Evolutionary conservation across 2,329 filamentous ascomycete species (phyloP), one percentile per base, ranked within the genome.

Genomic region (Fusarium albidum): DNA sequence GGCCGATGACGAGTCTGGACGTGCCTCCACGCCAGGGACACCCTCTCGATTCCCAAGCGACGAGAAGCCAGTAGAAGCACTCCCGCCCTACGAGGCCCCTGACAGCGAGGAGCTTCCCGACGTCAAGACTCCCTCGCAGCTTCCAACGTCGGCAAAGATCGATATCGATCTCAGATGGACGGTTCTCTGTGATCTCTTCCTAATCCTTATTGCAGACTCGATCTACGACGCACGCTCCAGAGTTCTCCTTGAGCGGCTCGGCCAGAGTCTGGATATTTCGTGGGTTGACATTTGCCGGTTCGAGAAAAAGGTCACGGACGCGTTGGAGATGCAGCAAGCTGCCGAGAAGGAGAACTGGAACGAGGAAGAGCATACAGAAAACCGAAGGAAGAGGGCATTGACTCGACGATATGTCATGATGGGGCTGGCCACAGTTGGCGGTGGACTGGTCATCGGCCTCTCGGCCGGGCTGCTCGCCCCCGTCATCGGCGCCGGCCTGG

Each of bases 101-200:
- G 82, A 86, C 9, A 83, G 83, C 14, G 86, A 90, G 32, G 88
- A 91, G 37, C 79, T 95, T 43, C 89, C 91, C 1, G 88, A 90
- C 59, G 91, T 96, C 14, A 88, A 89, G 65, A 92, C 86, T 1
- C 92, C 92, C 1, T 92, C 91, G 2, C 88, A 97, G 67, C 80
- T 98, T 58, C 90, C 91, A 1, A 86, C 84, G 4, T 91, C 89
- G 2, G 85, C 88, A 49, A 95, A 91, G 64, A 90, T 99, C 52
- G 94, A 98, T 68, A 96, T 99, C 52, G 95, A 99, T 71, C 82
- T 99, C 47, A 87, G 95, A 14, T 99, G 95, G 95, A 99, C 95
- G 0, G 90, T 98, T 1, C 83, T 99, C 3, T 99, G 95, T 70
- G 95, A 99, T 73, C 78, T 99, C 5, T 99, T 99, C 71, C 82